Percentiles rank a stretch among this genome's conserved stretches.
Conservation (phyloP, 2,329 filamentous ascomycete genomes). For the Ophiostoma himal-ulmi region DNA sequence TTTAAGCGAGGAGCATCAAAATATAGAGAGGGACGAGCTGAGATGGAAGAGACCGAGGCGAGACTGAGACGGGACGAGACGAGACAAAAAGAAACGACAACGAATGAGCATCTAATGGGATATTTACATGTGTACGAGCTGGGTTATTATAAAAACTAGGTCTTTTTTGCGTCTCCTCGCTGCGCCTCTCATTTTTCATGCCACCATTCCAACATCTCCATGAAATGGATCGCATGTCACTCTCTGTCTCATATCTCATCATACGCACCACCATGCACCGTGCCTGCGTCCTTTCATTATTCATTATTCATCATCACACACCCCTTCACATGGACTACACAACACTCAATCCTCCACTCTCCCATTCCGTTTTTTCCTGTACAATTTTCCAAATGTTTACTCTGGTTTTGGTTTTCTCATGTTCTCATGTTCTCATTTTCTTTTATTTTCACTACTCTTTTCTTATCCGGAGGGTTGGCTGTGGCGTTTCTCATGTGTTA, state of each 20-base stretch:
- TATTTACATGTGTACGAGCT: not conserved
- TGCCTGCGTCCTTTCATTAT: not conserved
- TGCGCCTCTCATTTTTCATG: not conserved
- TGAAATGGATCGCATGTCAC: not conserved
- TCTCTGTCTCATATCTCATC: not conserved
- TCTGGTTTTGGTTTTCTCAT: constrained; percentile 6
- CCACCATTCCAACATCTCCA: not conserved
- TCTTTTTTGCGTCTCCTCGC: not conserved
- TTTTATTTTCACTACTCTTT: not conserved
- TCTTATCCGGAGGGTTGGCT: constrained; percentile 13
- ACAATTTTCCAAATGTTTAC: constrained; percentile 6
- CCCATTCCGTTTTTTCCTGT: not conserved
- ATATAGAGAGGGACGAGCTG: not conserved
- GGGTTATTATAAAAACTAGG: not conserved
- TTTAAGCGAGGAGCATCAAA: constrained; percentile 42
- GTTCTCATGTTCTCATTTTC: not conserved
- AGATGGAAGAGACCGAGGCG: not conserved
- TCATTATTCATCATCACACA: not conserved
- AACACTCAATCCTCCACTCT: constrained; percentile 9
- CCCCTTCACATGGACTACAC: not conserved
- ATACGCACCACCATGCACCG: not conserved
- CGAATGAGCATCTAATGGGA: constrained; percentile 1
- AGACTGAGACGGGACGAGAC: not conserved
- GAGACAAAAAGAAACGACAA: not conserved
- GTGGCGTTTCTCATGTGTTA: constrained; percentile 19